A percentile compares a stretch with the other conserved stretches of the same genome.
phyloP scores from a whole-genome alignment of 768 basidiomycete species.

The Trametes cubensis region DNA sequence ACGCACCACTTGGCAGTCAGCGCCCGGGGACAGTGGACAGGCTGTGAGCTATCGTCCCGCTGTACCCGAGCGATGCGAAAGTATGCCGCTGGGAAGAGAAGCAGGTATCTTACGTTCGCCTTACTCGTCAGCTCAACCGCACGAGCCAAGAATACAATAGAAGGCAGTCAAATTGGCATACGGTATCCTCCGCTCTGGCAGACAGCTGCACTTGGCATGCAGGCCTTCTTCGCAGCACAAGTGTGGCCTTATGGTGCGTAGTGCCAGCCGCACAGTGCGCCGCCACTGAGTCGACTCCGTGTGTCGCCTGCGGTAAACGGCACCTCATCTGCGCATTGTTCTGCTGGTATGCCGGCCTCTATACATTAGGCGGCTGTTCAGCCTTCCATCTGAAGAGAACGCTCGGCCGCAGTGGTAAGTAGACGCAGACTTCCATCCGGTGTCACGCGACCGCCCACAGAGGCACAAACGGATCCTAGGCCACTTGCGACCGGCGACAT shows the following conservation, averaged over 20 bases:
- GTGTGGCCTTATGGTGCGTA: not conserved
- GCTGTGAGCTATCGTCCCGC: constrained; percentile 3
- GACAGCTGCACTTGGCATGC: constrained; percentile 2
- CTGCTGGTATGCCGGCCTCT: constrained; percentile 5
- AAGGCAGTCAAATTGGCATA: constrained; percentile 8
- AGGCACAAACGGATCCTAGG: not conserved
- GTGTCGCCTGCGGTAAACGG: not conserved
- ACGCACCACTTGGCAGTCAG: not conserved
- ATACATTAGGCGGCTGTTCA: not conserved
- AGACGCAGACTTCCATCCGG: constrained; percentile 1
- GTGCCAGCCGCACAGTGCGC: not conserved
- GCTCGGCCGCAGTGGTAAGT: constrained; percentile 3
- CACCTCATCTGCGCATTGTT: not conserved
- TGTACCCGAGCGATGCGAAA: constrained; percentile 1
- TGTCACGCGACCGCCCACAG: constrained; percentile 11
- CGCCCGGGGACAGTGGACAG: constrained; percentile 6
- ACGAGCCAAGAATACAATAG: not conserved
- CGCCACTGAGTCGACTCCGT: not conserved
- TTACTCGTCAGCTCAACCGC: not conserved
- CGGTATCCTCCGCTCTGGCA: constrained; percentile 7
- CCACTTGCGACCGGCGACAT: not conserved
- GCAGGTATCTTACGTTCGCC: constrained; percentile 13
- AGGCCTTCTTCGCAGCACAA: not conserved
- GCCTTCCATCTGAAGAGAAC: constrained; percentile 4
- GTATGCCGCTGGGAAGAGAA: constrained; percentile 17